Base-by-base conservation (phyloP, 2,329 filamentous ascomycete genomes). In the Aspergillus ruber region DNA sequence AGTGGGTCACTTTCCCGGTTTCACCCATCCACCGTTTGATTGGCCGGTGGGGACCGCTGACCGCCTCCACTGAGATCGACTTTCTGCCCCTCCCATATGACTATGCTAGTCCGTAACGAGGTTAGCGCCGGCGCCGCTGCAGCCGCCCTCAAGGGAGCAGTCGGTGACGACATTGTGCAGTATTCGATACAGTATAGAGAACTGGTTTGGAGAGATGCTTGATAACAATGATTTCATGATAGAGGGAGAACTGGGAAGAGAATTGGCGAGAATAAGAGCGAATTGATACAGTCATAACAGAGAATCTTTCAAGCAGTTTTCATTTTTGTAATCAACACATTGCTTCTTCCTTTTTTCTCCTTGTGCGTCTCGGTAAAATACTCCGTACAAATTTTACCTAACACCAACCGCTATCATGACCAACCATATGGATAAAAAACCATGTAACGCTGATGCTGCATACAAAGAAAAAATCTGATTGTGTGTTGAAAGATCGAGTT, bases 101-200 rank as follows among this genome's bases (percentile, higher is more conserved):
- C 54, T 43, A 49, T 43, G 47, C 39, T 47, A 35, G 40, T n/a
- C n/a, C 6, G 33, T 35, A 35, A 17, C 6, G 2, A 6, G 44
- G 49, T 48, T 23, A 21, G 18, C n/a, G 40, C n/a, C 23, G 40
- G 40, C n/a, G 32, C 35, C 45, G 46, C 55, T 59, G 55, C 54
- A 56, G 40, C 55, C 38, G 45, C 51, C 51, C 55, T 46, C 50
- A 58, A 53, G 40, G 41, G 55, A 51, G 33, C n/a, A 38, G 56
- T 44, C 52, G 43, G 49, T 59, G 56, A 59, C 56, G 57, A 49
- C 57, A 58, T 58, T 38, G 38, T 50, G 50, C 53, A 36, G 33
- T 17, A 15, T 36, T 15, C 25, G 12, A 29, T 29, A 29, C 25
- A 29, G 25, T 56, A 53, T 38, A 40, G 42, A 41, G 38, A 33